Percentiles rank a stretch among this genome's conserved stretches.
phyloP scores from a whole-genome alignment of 2,329 filamentous ascomycete genomes.

The Neurospora sp. region DNA sequence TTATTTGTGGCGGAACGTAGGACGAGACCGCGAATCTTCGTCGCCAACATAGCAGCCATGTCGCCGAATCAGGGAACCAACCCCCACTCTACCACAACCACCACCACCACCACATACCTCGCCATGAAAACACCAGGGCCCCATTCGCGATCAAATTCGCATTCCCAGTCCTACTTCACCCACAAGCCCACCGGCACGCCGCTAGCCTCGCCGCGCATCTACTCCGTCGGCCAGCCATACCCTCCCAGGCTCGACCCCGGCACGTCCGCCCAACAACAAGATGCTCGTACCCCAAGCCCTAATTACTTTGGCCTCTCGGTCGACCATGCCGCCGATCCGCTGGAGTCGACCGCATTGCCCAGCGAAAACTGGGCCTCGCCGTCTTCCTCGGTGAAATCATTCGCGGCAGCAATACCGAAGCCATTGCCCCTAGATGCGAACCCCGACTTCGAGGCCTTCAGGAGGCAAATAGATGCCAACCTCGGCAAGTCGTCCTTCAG shows the following conservation, averaged over 20 bases:
- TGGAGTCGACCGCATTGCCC: constrained; percentile 53
- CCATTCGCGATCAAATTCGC: constrained; percentile 30
- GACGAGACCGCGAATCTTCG: neutral
- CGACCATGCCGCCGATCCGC: constrained; percentile 48
- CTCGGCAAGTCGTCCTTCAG: constrained; percentile 36
- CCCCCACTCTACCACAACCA: constrained; percentile 18
- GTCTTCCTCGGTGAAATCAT: constrained; percentile 60
- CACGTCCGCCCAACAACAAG: constrained; percentile 19
- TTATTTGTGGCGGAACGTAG: neutral
- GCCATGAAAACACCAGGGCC: constrained; percentile 37
- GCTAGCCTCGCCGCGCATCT: constrained; percentile 38
- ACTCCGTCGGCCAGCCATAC: constrained; percentile 44
- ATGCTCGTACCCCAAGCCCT: constrained; percentile 51
- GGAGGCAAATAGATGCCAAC: constrained; percentile 59
- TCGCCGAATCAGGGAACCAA: constrained; percentile 21
- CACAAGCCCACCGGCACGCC: constrained; percentile 40
- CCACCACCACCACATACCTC: constrained; percentile 26
- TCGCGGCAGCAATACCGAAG: constrained; percentile 56
- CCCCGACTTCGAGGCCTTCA: constrained; percentile 73
- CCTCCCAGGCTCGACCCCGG: constrained; percentile 40
- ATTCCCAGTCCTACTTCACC: constrained; percentile 28
- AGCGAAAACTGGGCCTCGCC: constrained; percentile 67
- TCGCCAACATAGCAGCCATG: constrained; percentile 7
- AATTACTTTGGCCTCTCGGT: constrained; percentile 79
- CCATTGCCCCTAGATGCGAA: constrained; percentile 65